Evolutionary conservation across 176 grass and related monocot genomes (phyloP), one percentile per base, ranked within the genome.

Genomic region (Avena atlantica): DNA sequence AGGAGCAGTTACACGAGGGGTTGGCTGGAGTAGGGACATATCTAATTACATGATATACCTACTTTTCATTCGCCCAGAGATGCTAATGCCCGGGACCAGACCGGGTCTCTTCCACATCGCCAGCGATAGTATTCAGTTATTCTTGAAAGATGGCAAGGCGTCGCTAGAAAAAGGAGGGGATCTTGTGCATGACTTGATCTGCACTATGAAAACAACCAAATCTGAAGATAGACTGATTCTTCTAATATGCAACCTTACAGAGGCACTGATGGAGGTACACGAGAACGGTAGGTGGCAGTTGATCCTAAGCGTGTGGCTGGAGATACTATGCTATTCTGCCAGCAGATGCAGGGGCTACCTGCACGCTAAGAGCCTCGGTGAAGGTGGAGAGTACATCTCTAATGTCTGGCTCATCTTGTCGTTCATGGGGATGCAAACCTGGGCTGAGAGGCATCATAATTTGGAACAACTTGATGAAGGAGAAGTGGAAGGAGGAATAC

Each of bases 131-230:
- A 42, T 40, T 27, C n/a, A n/a, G n/a, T n/a, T n/a, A n/a, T n/a
- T n/a, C n/a, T 0, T 55, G 0, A 4, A 3, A 16, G 0, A n/a
- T 6, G 9, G 6, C 66, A 40, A 40, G 7, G 66, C 0, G 3
- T 7, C 7, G 31, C 1, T 48, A 0, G 12, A 56, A 3, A 34
- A 4, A 16, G 27, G 34, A 34, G 13, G 34, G 8, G 34, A 34
- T 2, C 13, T 67, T 17, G 64, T 0, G 2, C 64, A 8, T 5
- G 4, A 34, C 12, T 61, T 10, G 3, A 21, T 8, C 21, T 23
- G 7, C 8, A n/a, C 20, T 19, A 61, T 23, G 1, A 2, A 3
- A 0, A 1, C 58, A 0, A 0, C 2, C 10, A 0, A 0, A 9
- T 3, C 7, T 23, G 8, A 9, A n/a, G 21, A 10, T 10, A 8